Conservation (phyloP, 176 grass and related monocot genomes). For the Guadua angustifolia region DNA sequence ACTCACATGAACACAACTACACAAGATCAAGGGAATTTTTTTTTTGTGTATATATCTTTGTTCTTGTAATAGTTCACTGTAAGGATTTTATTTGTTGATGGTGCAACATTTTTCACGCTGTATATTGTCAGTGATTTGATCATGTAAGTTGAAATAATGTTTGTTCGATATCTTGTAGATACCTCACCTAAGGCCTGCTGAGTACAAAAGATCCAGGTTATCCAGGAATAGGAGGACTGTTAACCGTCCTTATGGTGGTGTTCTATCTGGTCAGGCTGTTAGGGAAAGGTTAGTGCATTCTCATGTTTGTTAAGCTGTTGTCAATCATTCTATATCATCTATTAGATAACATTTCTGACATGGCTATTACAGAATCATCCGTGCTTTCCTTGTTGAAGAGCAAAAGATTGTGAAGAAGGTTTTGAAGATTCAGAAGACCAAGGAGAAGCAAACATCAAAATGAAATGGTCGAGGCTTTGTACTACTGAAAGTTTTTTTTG, state of each 20-base stretch:
- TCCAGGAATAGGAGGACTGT: constrained; percentile 67
- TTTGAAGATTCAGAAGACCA: constrained; percentile 91
- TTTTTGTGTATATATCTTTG: not conserved
- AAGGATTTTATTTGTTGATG: not conserved
- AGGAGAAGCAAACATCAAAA: constrained; percentile 74
- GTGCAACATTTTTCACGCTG: not conserved
- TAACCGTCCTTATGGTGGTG: constrained; percentile 66
- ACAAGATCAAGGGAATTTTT: not conserved
- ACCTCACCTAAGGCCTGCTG: constrained; percentile 61
- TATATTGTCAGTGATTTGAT: not conserved
- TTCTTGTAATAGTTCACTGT: not conserved
- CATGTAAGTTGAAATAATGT: not conserved
- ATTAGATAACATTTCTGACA: not conserved
- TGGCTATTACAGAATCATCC: constrained; percentile 64
- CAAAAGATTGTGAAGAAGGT: constrained; percentile 97
- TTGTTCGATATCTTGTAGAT: constrained; percentile 42
- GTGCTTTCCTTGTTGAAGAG: constrained; percentile 89
- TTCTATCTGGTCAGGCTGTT: constrained; percentile 65
- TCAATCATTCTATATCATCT: not conserved
- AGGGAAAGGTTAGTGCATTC: constrained; percentile 55
- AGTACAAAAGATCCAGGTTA: constrained; percentile 68
- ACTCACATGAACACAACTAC: not conserved
- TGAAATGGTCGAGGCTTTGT: constrained; percentile 27
- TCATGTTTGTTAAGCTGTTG: not conserved
- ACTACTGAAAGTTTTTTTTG: constrained; percentile 27